Conservation (phyloP, 768 basidiomycete species). For the Suillus placidus region DNA sequence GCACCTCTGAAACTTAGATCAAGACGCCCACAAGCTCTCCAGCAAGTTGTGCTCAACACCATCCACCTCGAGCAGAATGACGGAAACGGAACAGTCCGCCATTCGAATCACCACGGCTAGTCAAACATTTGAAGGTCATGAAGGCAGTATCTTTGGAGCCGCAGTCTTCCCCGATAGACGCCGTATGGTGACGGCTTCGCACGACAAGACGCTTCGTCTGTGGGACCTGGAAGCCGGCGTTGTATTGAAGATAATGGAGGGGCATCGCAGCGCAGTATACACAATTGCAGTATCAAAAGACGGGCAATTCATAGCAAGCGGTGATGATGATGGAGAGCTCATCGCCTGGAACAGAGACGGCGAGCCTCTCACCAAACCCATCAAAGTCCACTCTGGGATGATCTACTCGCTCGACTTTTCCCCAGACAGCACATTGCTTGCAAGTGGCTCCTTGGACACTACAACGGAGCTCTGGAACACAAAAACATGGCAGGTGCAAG, state of each 20-base stretch:
- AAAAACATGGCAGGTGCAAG: too few relatives aligned
- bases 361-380: too few relatives aligned
- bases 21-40: too few relatives aligned
- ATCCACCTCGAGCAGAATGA: neutral
- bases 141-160: neutral
- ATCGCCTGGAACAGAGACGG: neutral
- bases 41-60: too few relatives aligned
- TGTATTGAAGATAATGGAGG: neutral
- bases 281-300: neutral
- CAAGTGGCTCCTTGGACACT: too few relatives aligned
- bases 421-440: too few relatives aligned
- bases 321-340: neutral
- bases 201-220: neutral
- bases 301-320: neutral
- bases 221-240: neutral
- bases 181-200: conserved; percentile 6
- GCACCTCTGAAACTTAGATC: too few relatives aligned
- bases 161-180: conserved; percentile 5
- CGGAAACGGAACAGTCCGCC: neutral
- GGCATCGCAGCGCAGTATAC: neutral
- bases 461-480: too few relatives aligned
- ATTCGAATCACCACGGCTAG: neutral
- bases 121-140: neutral
- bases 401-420: too few relatives aligned
- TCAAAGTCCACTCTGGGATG: too few relatives aligned